Evolutionary conservation across 441 rosid genomes (phyloP).

Genomic region (Kokia cookei): DNA sequence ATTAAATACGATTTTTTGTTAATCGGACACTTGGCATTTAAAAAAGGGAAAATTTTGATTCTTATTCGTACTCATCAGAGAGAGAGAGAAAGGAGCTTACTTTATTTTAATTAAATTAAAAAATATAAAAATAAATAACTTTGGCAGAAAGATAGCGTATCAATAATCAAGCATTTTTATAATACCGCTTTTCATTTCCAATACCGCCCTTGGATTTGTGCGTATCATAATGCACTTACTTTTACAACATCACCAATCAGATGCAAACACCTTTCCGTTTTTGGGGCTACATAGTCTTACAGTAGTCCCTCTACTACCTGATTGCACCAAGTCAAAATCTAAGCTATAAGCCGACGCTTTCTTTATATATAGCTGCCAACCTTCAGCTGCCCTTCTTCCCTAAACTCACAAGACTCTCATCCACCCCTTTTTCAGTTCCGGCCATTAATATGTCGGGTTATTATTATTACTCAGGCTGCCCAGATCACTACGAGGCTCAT

Average conservation of each 20-base stretch:
- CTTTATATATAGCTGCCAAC: slow-evolving; percentile 2
- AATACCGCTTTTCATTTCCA: not conserved
- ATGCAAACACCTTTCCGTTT: not conserved
- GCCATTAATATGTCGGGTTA: slow-evolving; percentile 23
- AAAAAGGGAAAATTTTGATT: not conserved
- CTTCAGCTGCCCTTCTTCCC: not conserved
- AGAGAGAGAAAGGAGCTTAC: not conserved
- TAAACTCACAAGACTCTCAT: not conserved
- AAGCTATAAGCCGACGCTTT: not conserved
- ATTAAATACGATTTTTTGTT: not conserved
- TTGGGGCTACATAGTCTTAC: not conserved
- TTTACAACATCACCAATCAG: not conserved
- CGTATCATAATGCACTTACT: not conserved
- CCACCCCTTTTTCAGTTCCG: not conserved
- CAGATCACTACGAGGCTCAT: slow-evolving; percentile 39
- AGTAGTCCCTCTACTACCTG: slow-evolving; percentile 13
- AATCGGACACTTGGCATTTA: too few relatives aligned
- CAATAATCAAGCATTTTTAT: not conserved
- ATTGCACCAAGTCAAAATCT: slow-evolving; percentile 5
- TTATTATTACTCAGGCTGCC: slow-evolving; percentile 26
- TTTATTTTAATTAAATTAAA: not conserved
- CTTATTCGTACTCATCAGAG: not conserved
- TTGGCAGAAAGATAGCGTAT: not conserved
- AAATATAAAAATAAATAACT: not conserved
- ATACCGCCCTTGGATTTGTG: not conserved